A percentile compares a stretch with the other conserved stretches of the same genome.
phyloP scores from a whole-genome alignment of 208 protist genomes.

The Leishmania amazonensis region DNA sequence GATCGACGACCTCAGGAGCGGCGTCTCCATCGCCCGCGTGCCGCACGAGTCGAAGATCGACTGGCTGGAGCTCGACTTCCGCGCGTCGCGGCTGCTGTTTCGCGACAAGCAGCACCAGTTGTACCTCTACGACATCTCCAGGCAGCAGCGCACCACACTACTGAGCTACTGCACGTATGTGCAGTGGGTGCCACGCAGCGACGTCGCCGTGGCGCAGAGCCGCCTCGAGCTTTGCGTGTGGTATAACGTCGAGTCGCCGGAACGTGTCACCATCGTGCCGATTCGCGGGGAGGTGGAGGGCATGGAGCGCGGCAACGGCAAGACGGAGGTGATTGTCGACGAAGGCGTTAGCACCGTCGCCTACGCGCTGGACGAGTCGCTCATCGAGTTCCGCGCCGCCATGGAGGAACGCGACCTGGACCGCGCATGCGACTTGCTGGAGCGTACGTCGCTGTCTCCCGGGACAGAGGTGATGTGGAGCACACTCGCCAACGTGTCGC shows the following conservation, averaged over 20 bases:
- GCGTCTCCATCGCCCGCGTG: slow-evolving; percentile 88
- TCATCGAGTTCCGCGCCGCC: slow-evolving; percentile 97
- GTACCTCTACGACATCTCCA: slow-evolving; percentile 94
- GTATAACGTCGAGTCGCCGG: slow-evolving; percentile 96
- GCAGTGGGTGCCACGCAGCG: slow-evolving; percentile 97
- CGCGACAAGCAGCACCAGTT: slow-evolving; percentile 96
- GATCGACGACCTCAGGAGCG: slow-evolving; percentile 92
- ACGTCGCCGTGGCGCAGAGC: slow-evolving; percentile 98
- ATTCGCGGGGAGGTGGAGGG: slow-evolving; percentile 98
- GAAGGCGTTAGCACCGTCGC: slow-evolving; percentile 95
- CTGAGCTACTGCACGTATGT: slow-evolving; percentile 97
- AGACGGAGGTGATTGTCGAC: slow-evolving; percentile 97
- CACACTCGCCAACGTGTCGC: slow-evolving; percentile 82
- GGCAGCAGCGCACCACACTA: slow-evolving; percentile 89
- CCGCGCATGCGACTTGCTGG: slow-evolving; percentile 92
- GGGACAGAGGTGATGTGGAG: slow-evolving; percentile 97
- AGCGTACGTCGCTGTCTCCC: slow-evolving; percentile 76
- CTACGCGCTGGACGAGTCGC: slow-evolving; percentile 95
- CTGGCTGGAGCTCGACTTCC: slow-evolving; percentile 97
- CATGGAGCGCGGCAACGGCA: slow-evolving; percentile 94
- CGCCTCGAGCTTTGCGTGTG: slow-evolving; percentile 96
- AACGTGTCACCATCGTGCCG: slow-evolving; percentile 94
- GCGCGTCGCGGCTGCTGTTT: slow-evolving; percentile 95
- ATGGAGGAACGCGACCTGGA: slow-evolving; percentile 95
- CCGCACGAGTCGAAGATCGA: slow-evolving; percentile 93